phyloP scores from a whole-genome alignment of 2,329 filamentous ascomycete species.

The Ceratocystis diversiconidia region DNA sequence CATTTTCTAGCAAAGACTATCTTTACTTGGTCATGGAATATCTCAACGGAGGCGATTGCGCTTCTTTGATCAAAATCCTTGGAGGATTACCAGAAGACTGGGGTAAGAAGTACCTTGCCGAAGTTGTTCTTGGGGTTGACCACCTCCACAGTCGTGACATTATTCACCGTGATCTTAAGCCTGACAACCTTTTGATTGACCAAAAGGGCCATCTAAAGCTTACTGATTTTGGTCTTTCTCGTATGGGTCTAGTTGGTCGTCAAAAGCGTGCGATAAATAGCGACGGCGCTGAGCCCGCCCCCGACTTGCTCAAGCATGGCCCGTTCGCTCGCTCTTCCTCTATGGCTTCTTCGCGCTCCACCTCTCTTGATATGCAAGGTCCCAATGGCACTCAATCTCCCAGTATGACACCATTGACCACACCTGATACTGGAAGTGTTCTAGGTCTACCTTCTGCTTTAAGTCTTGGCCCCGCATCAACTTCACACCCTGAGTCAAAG shows the following conservation, averaged over 20 bases:
- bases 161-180: slow-evolving; percentile 92
- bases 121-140: slow-evolving; percentile 92
- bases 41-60: slow-evolving; percentile 91
- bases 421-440: slow-evolving; percentile 49
- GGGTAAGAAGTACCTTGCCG: slow-evolving; percentile 93
- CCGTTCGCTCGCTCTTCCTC: slow-evolving; percentile 79
- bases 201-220: slow-evolving; percentile 92
- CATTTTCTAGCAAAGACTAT: slow-evolving; percentile 98
- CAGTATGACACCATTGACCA: slow-evolving; percentile 71
- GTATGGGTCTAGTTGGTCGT: slow-evolving; percentile 91
- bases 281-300: slow-evolving; percentile 64
- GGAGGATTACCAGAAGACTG: slow-evolving; percentile 90
- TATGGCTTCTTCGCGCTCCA: slow-evolving; percentile 76
- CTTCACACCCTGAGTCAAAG: slow-evolving; percentile 37
- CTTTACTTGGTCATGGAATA: slow-evolving; percentile 99
- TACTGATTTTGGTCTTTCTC: slow-evolving; percentile 91
- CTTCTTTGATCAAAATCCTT: slow-evolving; percentile 86
- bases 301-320: slow-evolving; percentile 82
- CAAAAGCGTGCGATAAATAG: slow-evolving; percentile 84
- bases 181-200: slow-evolving; percentile 93
- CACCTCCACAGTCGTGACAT: slow-evolving; percentile 89
- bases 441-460: slow-evolving; percentile 89
- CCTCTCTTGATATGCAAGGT: slow-evolving; percentile 66
- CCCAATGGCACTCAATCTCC: slow-evolving; percentile 51
- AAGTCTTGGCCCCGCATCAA: slow-evolving; percentile 45